Evolutionary conservation across 1,139 yeast species (phyloP).

Genomic region (Zhuliangozyma blackwelliae): DNA sequence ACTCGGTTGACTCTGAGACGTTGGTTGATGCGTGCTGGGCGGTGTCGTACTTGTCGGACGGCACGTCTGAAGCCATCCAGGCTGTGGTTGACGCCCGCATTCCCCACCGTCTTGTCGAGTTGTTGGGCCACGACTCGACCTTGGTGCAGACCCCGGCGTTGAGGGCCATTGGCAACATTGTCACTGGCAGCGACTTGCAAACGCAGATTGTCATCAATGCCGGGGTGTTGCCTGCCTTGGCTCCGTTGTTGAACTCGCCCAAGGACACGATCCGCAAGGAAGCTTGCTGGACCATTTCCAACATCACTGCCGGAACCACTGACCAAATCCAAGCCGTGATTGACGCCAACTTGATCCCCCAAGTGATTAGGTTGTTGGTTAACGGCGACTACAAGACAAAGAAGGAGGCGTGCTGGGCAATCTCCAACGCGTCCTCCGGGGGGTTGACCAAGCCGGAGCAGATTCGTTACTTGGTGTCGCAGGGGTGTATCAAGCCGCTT

Average conservation of each 20-base stretch:
- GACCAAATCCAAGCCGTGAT: slow-evolving; percentile 96
- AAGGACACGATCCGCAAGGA: slow-evolving; percentile 94
- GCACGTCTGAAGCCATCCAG: slow-evolving; percentile 88
- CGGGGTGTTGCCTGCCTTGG: slow-evolving; percentile 84
- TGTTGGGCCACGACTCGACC: slow-evolving; percentile 77
- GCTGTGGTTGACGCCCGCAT: slow-evolving; percentile 96
- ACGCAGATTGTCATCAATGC: slow-evolving; percentile 93
- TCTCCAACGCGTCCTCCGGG: slow-evolving; percentile 95
- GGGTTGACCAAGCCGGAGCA: slow-evolving; percentile 91
- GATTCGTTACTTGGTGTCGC: slow-evolving; percentile 84
- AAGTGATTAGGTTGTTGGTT: slow-evolving; percentile 73
- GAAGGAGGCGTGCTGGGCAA: slow-evolving; percentile 99
- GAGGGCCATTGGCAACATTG: slow-evolving; percentile 96
- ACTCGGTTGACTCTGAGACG: slow-evolving; percentile 88
- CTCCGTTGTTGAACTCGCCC: slow-evolving; percentile 73
- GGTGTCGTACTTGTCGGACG: slow-evolving; percentile 89
- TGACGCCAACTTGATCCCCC: slow-evolving; percentile 91
- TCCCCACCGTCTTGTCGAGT: slow-evolving; percentile 89
- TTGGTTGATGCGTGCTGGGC: slow-evolving; percentile 99
- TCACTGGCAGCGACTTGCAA: slow-evolving; percentile 93
- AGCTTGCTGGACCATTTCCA: slow-evolving; percentile 98
- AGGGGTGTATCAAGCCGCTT: slow-evolving; percentile 96
- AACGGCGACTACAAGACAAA: slow-evolving; percentile 92
- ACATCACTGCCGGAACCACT: slow-evolving; percentile 94
- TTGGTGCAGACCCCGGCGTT: slow-evolving; percentile 95